A percentile compares a stretch with the other conserved stretches of the same genome.
Evolutionary conservation across 768 basidiomycete genomes (phyloP).

Genomic region (Nidularia pulvinata): DNA sequence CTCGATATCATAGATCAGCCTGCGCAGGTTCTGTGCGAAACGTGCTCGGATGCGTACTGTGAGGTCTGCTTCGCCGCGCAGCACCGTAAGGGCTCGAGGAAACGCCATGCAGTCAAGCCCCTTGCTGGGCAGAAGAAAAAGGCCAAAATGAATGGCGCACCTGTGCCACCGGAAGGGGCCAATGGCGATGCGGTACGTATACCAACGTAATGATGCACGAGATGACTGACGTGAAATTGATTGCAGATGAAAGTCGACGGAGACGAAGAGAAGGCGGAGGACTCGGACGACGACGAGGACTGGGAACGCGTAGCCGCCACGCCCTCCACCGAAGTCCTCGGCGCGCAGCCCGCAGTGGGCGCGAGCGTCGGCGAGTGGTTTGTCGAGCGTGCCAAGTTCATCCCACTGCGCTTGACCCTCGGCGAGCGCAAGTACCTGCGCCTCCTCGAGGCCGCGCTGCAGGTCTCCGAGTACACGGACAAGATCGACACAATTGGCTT

Average conservation of each 20-base stretch:
- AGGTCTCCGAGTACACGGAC: constrained; percentile 88
- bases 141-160: constrained; percentile 19
- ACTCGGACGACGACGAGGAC: constrained; percentile 39
- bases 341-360: constrained; percentile 61
- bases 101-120: constrained; percentile 55
- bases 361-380: constrained; percentile 82
- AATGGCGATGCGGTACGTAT: constrained; percentile 30
- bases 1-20: constrained; percentile 64
- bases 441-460: constrained; percentile 81
- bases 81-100: constrained; percentile 81
- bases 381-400: constrained; percentile 77
- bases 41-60: constrained; percentile 74
- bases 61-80: constrained; percentile 87
- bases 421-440: constrained; percentile 83
- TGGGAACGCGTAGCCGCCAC: constrained; percentile 36
- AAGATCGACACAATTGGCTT: constrained; percentile 85
- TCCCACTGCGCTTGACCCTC: constrained; percentile 76
- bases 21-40: constrained; percentile 70
- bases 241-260: constrained; percentile 47
- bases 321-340: constrained; percentile 34
- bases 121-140: constrained; percentile 28
- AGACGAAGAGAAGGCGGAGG: constrained; percentile 14
- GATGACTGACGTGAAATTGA: background rate
- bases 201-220: background rate
- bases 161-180: constrained; percentile 3